Conservation (phyloP, 305 asterid genomes). For the Fraxinus paxiana region DNA sequence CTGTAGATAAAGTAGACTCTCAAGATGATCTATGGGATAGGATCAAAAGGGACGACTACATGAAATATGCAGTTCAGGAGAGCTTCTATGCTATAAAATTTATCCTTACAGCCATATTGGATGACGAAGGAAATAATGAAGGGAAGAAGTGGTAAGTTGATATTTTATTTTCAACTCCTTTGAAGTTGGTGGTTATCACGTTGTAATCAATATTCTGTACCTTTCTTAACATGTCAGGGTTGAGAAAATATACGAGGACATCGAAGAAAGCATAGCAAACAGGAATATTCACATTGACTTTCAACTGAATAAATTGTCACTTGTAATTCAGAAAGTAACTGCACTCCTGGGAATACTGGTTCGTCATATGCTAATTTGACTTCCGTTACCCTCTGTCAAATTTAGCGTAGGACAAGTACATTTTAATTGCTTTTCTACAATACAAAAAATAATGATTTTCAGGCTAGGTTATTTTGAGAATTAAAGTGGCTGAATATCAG, state of each 20-base stretch:
- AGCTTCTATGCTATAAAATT: conserved; percentile 58
- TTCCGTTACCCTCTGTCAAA: not conserved
- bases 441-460: not conserved
- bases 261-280: conserved; percentile 44
- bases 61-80: conserved; percentile 95
- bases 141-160: conserved; percentile 76
- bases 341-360: conserved; percentile 94
- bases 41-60: conserved; percentile 87
- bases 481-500: not conserved
- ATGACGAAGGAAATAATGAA: conserved; percentile 71
- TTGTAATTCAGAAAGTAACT: conserved; percentile 79
- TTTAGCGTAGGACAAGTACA: not conserved
- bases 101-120: conserved; percentile 69
- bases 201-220: conserved; percentile 22
- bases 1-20: conserved; percentile 70
- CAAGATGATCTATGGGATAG: conserved; percentile 91
- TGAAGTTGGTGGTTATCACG: conserved; percentile 15
- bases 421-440: not conserved
- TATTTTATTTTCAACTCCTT: conserved; percentile 6
- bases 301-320: conserved; percentile 65
- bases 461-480: not conserved
- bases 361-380: conserved; percentile 25
- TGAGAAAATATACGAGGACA: conserved; percentile 67
- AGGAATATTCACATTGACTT: conserved; percentile 51
- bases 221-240: conserved; percentile 59